Evolutionary conservation across 345 rosid species (phyloP).

Genomic region (Trapa incisa): DNA sequence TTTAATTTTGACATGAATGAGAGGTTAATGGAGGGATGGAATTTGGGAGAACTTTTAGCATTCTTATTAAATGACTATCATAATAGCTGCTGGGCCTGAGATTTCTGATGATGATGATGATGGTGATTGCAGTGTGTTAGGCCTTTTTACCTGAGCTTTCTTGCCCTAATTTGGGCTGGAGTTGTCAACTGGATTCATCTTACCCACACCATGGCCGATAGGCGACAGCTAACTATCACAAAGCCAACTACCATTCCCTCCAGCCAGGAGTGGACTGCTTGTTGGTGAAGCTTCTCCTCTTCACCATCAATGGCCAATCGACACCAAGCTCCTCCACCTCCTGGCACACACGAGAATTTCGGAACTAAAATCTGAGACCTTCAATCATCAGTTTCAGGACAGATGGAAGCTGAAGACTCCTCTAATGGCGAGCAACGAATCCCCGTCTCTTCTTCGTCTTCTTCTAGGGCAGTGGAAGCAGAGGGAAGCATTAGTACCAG

Average conservation of each 20-base stretch:
- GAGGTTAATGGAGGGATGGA: background rate
- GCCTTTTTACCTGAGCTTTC: too few species aligned
- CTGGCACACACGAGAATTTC: background rate
- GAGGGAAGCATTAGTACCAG: constrained; percentile 1
- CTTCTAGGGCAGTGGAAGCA: constrained; percentile 15
- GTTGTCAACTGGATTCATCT: too few species aligned
- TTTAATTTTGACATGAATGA: background rate
- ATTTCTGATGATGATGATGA: too few species aligned
- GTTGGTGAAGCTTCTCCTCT: constrained; percentile 5
- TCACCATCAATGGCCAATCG: constrained; percentile 5
- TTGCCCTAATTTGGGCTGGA: too few species aligned
- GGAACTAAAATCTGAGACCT: background rate
- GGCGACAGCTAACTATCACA: constrained; percentile 10
- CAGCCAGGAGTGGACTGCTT: constrained; percentile 10
- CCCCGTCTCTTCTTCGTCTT: constrained; percentile 9
- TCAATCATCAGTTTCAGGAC: background rate
- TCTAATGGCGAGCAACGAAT: constrained; percentile 3
- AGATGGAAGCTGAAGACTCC: constrained; percentile 18
- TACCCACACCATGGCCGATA: too few species aligned
- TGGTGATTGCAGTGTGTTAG: too few species aligned
- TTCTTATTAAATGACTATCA: background rate
- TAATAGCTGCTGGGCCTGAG: too few species aligned
- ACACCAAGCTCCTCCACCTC: background rate
- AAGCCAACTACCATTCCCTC: constrained; percentile 10
- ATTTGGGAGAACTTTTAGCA: background rate